Conservation (phyloP, 345 rosid species). For the Gossypium mustelinum region DNA sequence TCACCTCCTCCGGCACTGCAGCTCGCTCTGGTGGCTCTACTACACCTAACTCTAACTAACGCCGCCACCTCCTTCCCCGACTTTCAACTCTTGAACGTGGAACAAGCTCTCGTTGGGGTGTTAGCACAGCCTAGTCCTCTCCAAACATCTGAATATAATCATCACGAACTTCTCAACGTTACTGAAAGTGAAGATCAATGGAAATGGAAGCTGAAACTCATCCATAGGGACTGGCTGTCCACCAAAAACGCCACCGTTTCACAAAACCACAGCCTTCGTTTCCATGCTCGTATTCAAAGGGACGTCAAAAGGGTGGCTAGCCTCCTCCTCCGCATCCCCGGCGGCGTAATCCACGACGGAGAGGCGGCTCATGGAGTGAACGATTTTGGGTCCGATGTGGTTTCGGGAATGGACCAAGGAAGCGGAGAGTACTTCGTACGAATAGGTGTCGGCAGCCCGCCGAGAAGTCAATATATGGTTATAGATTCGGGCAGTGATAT, state of each 20-base stretch:
- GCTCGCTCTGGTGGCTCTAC: constrained; percentile 1
- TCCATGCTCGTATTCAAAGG: constrained; percentile 66
- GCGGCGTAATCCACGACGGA: neutral
- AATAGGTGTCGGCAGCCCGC: constrained; percentile 88
- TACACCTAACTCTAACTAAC: constrained; percentile 8
- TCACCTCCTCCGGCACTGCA: constrained; percentile 11
- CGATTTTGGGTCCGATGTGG: constrained; percentile 84
- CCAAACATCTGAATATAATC: constrained; percentile 24
- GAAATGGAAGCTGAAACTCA: constrained; percentile 43
- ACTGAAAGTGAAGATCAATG: constrained; percentile 5
- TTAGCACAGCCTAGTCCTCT: constrained; percentile 17
- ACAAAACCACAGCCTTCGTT: constrained; percentile 38
- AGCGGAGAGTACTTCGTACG: constrained; percentile 93
- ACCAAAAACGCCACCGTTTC: neutral
- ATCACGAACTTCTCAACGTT: constrained; percentile 21
- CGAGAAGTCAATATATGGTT: constrained; percentile 82
- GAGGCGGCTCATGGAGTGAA: constrained; percentile 21
- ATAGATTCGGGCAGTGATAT: constrained; percentile 95
- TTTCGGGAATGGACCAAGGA: constrained; percentile 95
- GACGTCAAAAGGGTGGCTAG: constrained; percentile 53
- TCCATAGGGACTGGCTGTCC: constrained; percentile 66
- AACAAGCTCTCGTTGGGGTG: constrained; percentile 26
- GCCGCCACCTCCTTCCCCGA: constrained; percentile 33
- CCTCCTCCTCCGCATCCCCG: constrained; percentile 51
- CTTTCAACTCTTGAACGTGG: constrained; percentile 45